Evolutionary conservation across 805 yeast species (phyloP), one percentile per base, ranked within the genome.

Genomic region (Vanderwaltozyma tropicalis): DNA sequence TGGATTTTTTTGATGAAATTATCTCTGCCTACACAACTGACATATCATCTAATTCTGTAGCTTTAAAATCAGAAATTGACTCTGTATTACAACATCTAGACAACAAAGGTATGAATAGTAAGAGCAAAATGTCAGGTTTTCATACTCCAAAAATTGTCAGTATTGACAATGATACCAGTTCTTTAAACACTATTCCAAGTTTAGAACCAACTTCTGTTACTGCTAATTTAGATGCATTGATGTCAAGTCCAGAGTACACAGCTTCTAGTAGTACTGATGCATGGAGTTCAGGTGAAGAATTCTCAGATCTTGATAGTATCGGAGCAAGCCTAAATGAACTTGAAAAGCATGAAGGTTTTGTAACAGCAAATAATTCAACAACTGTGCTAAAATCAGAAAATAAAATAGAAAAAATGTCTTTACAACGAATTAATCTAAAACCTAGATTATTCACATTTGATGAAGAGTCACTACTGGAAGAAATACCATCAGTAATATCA

Each of bases 1-100:
- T 11, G 53, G 53, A 41, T 11, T 34, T 55, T 10, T 46, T 51
- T 32, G 55, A 57, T 34, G 59, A 57, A 34, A 55, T 57, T 10
- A 26, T 57, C 15, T 44, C 48, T 3, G 53, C 52, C 11, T 57
- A 55, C 19, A 19, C 41, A n/a, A 31, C 26, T n/a, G 38, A 25
- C 4, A 22, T 24, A 11, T 25, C 35, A 3, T 35, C 19, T 12
- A 31, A 26, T 4, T 37, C 40, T 4, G 21, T 30, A 10, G 37
- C 35, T 2, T 40, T 51, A 13, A 34, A 45, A 20, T 29, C 34
- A 11, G 56, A 49, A 31, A 42, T 51, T 13, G 49, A 49, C 25
- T 40, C 51, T 28, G 48, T 50, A 3, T 34, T 50, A 9, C 38
- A 41, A 12, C 50, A 47, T 35, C 37, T 47, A 8, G 32, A 32